Evolutionary conservation across 2,329 filamentous ascomycete genomes (phyloP).

Genomic region (Pezicula carpinea): DNA sequence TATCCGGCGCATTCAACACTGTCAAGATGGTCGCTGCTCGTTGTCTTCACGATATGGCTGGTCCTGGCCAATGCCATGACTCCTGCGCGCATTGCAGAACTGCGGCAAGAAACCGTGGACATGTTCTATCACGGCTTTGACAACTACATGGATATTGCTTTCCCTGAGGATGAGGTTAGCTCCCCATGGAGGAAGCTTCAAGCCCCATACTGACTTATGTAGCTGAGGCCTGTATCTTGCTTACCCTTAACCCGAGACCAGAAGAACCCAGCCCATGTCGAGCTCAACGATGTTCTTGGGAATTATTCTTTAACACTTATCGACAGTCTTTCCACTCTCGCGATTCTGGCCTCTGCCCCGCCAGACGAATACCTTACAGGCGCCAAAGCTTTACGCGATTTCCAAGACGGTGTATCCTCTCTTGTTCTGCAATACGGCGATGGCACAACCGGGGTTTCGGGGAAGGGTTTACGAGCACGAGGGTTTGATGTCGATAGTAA

Average conservation of each 20-base stretch:
- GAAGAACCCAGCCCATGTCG: conserved; percentile 72
- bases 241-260: conserved; percentile 78
- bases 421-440: conserved; percentile 85
- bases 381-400: conserved; percentile 62
- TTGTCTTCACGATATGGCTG: conserved; percentile 21
- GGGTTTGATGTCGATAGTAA: conserved; percentile 97
- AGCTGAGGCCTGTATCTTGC: conserved; percentile 84
- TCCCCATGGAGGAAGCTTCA: background rate
- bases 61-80: conserved; percentile 40
- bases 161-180: conserved; percentile 83
- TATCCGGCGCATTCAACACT: conserved; percentile 10
- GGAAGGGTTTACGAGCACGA: conserved; percentile 65
- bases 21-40: conserved; percentile 21
- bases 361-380: conserved; percentile 48
- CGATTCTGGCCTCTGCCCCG: conserved; percentile 78
- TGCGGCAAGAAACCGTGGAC: conserved; percentile 59
- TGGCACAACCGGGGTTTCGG: conserved; percentile 63
- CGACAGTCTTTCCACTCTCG: conserved; percentile 90
- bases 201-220: conserved; percentile 8
- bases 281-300: conserved; percentile 90
- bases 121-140: conserved; percentile 98
- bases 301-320: conserved; percentile 97
- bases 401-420: conserved; percentile 73
- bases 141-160: conserved; percentile 91
- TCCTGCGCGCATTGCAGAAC: conserved; percentile 46